These are phyloP conservation scores for Akanthomyces uredinophilus DNA, from an alignment of 2,329 filamentous ascomycete species.

Conservation along the genomic window DNA sequence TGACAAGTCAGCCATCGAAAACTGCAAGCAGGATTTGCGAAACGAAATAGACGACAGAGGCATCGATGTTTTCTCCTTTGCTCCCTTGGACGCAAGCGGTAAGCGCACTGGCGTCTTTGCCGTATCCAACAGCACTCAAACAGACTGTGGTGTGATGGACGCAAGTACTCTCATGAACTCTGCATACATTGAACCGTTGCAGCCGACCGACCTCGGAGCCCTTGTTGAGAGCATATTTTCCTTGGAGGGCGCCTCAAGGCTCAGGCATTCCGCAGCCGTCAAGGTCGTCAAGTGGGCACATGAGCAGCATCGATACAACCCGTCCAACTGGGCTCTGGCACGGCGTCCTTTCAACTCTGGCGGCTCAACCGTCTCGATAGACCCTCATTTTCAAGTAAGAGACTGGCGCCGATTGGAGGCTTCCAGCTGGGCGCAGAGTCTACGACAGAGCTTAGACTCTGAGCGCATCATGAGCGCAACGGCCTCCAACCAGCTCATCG, in stretches of 20 bases:
- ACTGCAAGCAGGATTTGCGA: slow-evolving; percentile 55
- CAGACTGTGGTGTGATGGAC: slow-evolving; percentile 81
- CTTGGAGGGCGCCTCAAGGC: slow-evolving; percentile 69
- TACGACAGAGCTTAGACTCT: slow-evolving; percentile 31
- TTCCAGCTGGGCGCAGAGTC: slow-evolving; percentile 33
- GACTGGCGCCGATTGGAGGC: slow-evolving; percentile 30
- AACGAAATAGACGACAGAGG: slow-evolving; percentile 51
- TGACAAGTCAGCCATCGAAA: slow-evolving; percentile 48
- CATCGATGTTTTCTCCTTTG: slow-evolving; percentile 65
- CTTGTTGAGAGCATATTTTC: slow-evolving; percentile 75
- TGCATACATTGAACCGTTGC: slow-evolving; percentile 77
- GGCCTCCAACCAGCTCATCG: not conserved
- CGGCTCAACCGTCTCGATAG: slow-evolving; percentile 12
- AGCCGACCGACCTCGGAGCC: slow-evolving; percentile 64
- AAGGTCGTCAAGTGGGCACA: slow-evolving; percentile 67
- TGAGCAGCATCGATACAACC: slow-evolving; percentile 1
- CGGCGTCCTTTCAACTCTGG: slow-evolving; percentile 12
- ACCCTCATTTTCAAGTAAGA: slow-evolving; percentile 19
- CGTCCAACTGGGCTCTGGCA: slow-evolving; percentile 15
- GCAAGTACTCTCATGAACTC: slow-evolving; percentile 90
- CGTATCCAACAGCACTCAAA: slow-evolving; percentile 67
- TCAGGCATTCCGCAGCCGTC: slow-evolving; percentile 75
- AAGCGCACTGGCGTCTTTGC: slow-evolving; percentile 55
- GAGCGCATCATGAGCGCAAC: slow-evolving; percentile 22
- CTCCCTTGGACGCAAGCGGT: slow-evolving; percentile 24